A percentile compares a stretch with the other conserved stretches of the same genome.
Evolutionary conservation across 2,329 filamentous ascomycete genomes (phyloP).

Genomic region (Fusarium tupiense): DNA sequence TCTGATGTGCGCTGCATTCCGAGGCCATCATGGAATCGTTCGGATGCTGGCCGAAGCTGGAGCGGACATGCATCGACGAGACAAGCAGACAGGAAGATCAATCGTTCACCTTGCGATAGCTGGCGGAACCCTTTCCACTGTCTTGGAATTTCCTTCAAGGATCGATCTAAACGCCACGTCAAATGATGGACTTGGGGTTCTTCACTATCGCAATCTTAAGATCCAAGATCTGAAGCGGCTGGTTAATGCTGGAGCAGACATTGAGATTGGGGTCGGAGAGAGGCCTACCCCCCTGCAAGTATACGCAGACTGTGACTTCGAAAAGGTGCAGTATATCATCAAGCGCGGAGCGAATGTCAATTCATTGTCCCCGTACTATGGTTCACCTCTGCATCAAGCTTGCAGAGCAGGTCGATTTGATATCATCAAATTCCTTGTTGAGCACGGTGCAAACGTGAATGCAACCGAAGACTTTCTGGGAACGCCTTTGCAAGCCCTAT

Average conservation of each 20-base stretch:
- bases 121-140: background rate
- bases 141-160: background rate
- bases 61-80: background rate
- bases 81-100: background rate
- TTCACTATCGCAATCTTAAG: accelerated
- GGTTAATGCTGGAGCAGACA: background rate
- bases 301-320: background rate
- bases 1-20: background rate
- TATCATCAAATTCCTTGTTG: background rate
- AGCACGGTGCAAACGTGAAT: background rate
- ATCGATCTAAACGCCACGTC: background rate
- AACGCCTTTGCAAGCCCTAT: background rate
- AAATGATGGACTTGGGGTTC: accelerated
- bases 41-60: background rate
- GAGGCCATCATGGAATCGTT: background rate
- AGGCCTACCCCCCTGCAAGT: background rate
- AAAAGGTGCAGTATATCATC: background rate
- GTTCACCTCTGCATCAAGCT: background rate
- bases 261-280: background rate
- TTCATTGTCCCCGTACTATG: background rate
- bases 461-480: background rate
- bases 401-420: background rate
- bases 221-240: background rate
- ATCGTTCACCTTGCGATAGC: background rate
- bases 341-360: background rate